Evolutionary conservation across 2,329 filamentous ascomycete genomes (phyloP).

Genomic region (Botrytis tulipae): DNA sequence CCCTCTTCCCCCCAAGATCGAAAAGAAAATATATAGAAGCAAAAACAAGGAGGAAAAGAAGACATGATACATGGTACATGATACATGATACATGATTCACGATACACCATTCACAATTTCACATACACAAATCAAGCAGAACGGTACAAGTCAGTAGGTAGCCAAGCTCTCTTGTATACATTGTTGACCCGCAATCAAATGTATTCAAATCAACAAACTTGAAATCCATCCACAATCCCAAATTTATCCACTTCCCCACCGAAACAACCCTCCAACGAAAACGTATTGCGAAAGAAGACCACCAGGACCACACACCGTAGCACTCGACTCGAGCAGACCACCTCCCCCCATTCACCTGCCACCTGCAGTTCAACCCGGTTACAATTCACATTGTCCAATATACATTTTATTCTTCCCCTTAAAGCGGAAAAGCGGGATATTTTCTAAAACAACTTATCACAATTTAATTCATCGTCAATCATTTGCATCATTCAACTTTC

Average conservation of each 20-base stretch:
- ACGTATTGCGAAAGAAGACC: constrained; percentile 14
- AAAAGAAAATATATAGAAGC: neutral
- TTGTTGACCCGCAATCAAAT: constrained; percentile 9
- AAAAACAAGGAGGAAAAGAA: neutral
- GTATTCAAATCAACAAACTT: constrained; percentile 4
- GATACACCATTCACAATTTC: neutral
- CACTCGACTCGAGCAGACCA: constrained; percentile 12
- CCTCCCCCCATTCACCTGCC: neutral
- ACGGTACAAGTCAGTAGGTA: neutral
- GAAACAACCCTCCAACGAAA: constrained; percentile 13
- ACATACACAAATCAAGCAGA: neutral
- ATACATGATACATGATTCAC: neutral
- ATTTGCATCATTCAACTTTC: constrained; percentile 22
- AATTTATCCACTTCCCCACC: constrained; percentile 14
- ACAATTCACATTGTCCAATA: constrained; percentile 2
- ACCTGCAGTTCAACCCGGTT: constrained; percentile 3
- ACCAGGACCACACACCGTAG: constrained; percentile 8
- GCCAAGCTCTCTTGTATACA: neutral
- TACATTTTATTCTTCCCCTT: constrained; percentile 9
- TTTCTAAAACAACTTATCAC: constrained; percentile 1
- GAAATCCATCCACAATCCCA: neutral
- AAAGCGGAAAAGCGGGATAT: constrained; percentile 12
- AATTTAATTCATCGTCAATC: constrained; percentile 14
- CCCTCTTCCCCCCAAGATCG: neutral
- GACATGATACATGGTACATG: neutral